A percentile compares a stretch with the other conserved stretches of the same genome.
Evolutionary conservation across 352 stramenopile genomes (phyloP).

Genomic region (Globisporangium canariense): DNA sequence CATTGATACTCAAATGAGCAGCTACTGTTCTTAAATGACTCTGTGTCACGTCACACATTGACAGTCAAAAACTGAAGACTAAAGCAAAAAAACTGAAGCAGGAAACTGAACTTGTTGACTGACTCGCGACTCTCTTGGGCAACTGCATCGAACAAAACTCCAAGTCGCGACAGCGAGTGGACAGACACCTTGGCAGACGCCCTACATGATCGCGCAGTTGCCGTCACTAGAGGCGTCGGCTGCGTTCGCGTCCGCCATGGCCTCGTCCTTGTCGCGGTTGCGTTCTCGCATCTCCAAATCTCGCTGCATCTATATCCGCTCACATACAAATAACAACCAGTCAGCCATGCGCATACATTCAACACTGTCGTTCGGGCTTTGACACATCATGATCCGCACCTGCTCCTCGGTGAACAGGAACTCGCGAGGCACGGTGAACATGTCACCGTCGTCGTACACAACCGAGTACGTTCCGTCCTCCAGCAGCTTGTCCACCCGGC

Average conservation of each 20-base stretch:
- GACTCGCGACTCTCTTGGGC: background rate
- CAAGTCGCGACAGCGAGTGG: background rate
- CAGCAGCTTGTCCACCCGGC: constrained; percentile 36
- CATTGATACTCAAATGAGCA: no score
- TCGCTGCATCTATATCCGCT: constrained; percentile 33
- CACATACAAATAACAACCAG: constrained; percentile 12
- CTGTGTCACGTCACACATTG: background rate
- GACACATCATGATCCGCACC: constrained; percentile 24
- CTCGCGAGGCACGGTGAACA: constrained; percentile 35
- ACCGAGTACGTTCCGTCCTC: constrained; percentile 41
- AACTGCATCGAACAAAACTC: background rate
- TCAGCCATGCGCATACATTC: background rate
- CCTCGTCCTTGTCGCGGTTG: background rate
- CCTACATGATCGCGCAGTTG: constrained; percentile 20
- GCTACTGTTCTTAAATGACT: background rate
- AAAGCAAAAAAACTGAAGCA: background rate
- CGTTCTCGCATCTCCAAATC: constrained; percentile 18
- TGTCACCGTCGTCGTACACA: constrained; percentile 58
- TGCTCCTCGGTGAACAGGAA: constrained; percentile 48
- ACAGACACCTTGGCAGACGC: no score
- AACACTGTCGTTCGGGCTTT: background rate
- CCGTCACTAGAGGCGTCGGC: background rate
- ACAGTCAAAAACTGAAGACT: background rate
- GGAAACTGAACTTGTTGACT: background rate
- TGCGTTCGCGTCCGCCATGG: background rate